Base-by-base conservation (phyloP, 2,329 filamentous ascomycete genomes). In the Epichloe coenophiala region DNA sequence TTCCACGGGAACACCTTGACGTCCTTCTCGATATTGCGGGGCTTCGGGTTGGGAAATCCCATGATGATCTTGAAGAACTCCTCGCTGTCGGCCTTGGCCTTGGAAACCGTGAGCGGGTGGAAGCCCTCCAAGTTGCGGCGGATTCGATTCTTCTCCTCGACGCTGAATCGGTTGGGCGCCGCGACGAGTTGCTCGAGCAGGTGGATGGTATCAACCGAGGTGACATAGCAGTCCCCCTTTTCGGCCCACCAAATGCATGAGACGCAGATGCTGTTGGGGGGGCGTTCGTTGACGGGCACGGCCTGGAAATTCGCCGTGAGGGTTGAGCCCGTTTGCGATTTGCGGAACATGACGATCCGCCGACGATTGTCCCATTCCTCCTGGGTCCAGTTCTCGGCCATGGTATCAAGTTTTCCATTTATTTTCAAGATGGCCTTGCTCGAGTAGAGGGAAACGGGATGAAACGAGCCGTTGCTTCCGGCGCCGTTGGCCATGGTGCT, bases 51-150 rank as follows among this genome's bases (percentile, higher is more conserved):
- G 12, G 89, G 88, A 63, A 97, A 97, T 1, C 82, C 88, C 93
- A 98, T 98, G 69, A 98, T 97, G 60, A 96, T 78, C 71, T 96
- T 96, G 81, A 97, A 97, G 68, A 97, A 97, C 50, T 94, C 88
- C 65, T 97, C 91, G 64, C 87, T 95, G 53, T 97, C 91, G 1
- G 82, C 63, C 69, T 95, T 95, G 52, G 83, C 82, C 68, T 98
- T 98, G 58, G 89, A 95, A 17, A 98, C 89, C 0, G 93, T 98
- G 56, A 88, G 70, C 1, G 93, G 93, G 37, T 88, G 83, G 72
- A 95, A 97, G 0, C 90, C 90, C 65, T 98, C 93, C 36, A 98
- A 74, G 62, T 98, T 98, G 55, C 93, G 83, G 33, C 93, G 84
- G 60, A 98, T 97, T 48, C 93, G 83, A 67, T 98, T 98, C 80